Evolutionary conservation across 176 grass and related monocot genomes (phyloP), one percentile per base, ranked within the genome.

Genomic region (Oryza meyeriana): DNA sequence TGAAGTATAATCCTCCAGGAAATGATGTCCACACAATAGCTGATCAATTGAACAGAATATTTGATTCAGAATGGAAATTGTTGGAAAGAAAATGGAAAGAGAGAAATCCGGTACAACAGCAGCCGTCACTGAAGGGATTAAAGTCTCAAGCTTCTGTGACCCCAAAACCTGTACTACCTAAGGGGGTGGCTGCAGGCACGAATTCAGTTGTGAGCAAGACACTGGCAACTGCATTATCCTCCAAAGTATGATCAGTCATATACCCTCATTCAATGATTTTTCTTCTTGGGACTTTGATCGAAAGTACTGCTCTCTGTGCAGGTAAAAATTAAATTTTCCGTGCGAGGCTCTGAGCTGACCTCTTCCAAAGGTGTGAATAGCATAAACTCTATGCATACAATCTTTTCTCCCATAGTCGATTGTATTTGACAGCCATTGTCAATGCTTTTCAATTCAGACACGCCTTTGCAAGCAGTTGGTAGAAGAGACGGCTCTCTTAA

Each of bases 11-110:
- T 87, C 90, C 90, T 83, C 92, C 92, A 16, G 75, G 34, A 76
- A 94, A 94, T 92, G 64, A 91, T 77, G 92, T 97, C 64, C 94
- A 97, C 74, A 4, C 66, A 34, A 77, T 97, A 80, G 94, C 94
- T 8, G 82, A 91, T 34, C 64, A 94, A 39, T 71, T 97, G 79
- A 87, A 92, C 65, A 75, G 76, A 55, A 71, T 91, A 29, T 97
- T 97, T 38, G 77, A 91, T 70, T 68, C 20, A 34, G 86, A 83
- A 79, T 97, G 92, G 92, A 90, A 75, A 84, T 87, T 35, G 61
- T 64, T 91, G 74, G 71, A 94, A 76, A 80, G 86, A 74, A 90
- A 94, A 64, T 94, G 88, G 86, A 71, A 24, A 4, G 57, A 84
- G 2, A 52, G 74, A 77, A 90, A 72, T 38, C 12, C 8, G 69